phyloP scores from a whole-genome alignment of 2,329 filamentous ascomycete genomes.

The Cordyceps fumosorosea region DNA sequence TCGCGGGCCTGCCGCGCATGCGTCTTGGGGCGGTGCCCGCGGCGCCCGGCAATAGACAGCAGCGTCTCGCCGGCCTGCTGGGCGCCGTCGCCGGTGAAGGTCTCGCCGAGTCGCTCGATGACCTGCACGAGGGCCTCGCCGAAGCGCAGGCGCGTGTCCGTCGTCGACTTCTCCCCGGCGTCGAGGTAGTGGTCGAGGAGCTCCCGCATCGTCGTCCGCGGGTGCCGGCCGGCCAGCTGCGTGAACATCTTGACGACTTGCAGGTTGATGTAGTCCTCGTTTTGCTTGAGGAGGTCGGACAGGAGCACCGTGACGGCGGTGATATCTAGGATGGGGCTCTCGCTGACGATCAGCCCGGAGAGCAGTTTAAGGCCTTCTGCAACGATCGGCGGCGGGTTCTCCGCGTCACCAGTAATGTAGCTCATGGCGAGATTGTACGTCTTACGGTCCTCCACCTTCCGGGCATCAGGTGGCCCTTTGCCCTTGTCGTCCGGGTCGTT shows the following conservation, averaged over 20 bases:
- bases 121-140: slow-evolving; percentile 62
- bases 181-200: slow-evolving; percentile 64
- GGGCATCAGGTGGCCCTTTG: slow-evolving; percentile 33
- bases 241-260: slow-evolving; percentile 60
- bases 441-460: slow-evolving; percentile 53
- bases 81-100: slow-evolving; percentile 48
- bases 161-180: slow-evolving; percentile 45
- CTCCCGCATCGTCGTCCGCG: slow-evolving; percentile 54
- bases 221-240: slow-evolving; percentile 54
- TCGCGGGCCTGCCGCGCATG: slow-evolving; percentile 48
- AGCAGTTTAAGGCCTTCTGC: slow-evolving; percentile 58
- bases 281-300: slow-evolving; percentile 56
- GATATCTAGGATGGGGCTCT: slow-evolving; percentile 58
- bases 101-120: slow-evolving; percentile 52
- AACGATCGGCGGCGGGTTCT: slow-evolving; percentile 60
- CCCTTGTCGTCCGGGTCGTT: slow-evolving; percentile 35
- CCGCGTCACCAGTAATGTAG: slow-evolving; percentile 51
- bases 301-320: slow-evolving; percentile 57
- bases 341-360: slow-evolving; percentile 46
- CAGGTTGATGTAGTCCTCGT: slow-evolving; percentile 66
- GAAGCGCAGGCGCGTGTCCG: slow-evolving; percentile 61
- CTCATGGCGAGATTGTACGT: slow-evolving; percentile 56
- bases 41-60: slow-evolving; percentile 57
- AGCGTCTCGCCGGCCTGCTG: slow-evolving; percentile 49
- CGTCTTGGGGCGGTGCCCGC: slow-evolving; percentile 54